These are phyloP conservation scores for Hemisphaericaspora nanyangensis DNA, from an alignment of 805 yeast genomes.

Conservation along the genomic window DNA sequence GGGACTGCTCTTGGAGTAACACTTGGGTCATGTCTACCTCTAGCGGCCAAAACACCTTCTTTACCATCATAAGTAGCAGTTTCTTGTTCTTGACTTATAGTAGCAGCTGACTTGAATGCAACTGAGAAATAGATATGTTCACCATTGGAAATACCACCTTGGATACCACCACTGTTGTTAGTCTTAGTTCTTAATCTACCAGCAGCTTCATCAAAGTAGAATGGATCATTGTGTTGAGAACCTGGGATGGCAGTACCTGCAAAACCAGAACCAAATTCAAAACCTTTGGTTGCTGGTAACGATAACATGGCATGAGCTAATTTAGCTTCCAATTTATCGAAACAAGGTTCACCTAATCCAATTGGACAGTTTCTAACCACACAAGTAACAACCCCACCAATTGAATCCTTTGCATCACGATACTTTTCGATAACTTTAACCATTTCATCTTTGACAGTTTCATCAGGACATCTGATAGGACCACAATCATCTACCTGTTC, in stretches of 20 bases:
- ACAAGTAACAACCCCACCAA: constrained; percentile 98
- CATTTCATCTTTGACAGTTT: constrained; percentile 69
- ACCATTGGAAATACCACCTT: constrained; percentile 97
- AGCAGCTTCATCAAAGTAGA: constrained; percentile 54
- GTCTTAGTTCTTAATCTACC: constrained; percentile 79
- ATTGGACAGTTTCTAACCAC: constrained; percentile 90
- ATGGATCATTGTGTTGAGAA: constrained; percentile 89
- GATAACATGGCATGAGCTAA: constrained; percentile 98
- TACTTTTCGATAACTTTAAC: constrained; percentile 80
- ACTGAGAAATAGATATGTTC: constrained; percentile 91
- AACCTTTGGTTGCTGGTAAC: constrained; percentile 96
- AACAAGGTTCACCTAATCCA: constrained; percentile 97
- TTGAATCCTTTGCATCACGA: constrained; percentile 84
- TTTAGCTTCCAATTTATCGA: constrained; percentile 92
- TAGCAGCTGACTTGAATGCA: constrained; percentile 98
- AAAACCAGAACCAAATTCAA: constrained; percentile 96
- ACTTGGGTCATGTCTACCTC: constrained; percentile 98
- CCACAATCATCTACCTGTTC: constrained; percentile 84
- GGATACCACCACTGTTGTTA: constrained; percentile 94
- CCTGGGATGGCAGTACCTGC: constrained; percentile 88
- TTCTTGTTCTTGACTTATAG: constrained; percentile 87
- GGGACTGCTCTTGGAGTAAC: constrained; percentile 99
- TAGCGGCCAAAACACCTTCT: constrained; percentile 84
- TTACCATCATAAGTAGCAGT: constrained; percentile 89
- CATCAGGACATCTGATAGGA: constrained; percentile 92